A percentile compares a stretch with the other conserved stretches of the same genome.
Evolutionary conservation across 2,329 filamentous ascomycete genomes (phyloP).

Genomic region (Endothia cerciana): DNA sequence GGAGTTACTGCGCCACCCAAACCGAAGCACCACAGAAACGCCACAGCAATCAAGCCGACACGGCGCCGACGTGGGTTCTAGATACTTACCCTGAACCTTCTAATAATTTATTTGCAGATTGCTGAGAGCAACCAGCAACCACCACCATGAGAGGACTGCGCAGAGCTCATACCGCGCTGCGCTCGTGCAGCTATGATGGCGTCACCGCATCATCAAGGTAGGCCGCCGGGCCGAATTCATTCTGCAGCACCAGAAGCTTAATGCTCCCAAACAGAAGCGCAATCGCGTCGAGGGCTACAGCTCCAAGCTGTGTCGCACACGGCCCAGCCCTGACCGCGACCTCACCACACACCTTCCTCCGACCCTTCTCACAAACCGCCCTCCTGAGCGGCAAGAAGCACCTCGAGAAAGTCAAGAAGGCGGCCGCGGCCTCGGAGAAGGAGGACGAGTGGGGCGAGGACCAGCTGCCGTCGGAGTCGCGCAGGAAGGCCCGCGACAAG

Average conservation of each 20-base stretch:
- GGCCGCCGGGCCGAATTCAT: not conserved
- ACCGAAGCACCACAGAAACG: not conserved
- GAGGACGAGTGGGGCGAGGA: conserved; percentile 10
- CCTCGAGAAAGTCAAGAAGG: conserved; percentile 19
- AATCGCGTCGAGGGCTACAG: conserved; percentile 5
- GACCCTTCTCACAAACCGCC: conserved; percentile 26
- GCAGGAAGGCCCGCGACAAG: conserved; percentile 26
- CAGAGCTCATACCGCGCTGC: conserved; percentile 21
- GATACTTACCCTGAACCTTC: not conserved
- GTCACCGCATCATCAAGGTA: not conserved
- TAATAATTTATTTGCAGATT: not conserved
- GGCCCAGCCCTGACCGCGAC: not conserved
- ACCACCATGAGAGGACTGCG: conserved; percentile 24
- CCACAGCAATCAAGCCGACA: not conserved
- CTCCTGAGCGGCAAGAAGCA: conserved; percentile 22
- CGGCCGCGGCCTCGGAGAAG: conserved; percentile 10
- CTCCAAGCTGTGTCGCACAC: conserved; percentile 12
- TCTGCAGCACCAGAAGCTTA: conserved; percentile 12
- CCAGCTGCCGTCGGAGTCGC: conserved; percentile 18
- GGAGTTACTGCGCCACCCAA: not conserved
- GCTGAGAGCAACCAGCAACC: not conserved
- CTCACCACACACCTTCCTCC: not conserved
- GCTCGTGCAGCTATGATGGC: conserved; percentile 12
- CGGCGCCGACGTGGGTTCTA: not conserved
- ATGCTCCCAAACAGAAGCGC: not conserved